Conservation (phyloP, 257 asterid species). For the Lantana camara region DNA sequence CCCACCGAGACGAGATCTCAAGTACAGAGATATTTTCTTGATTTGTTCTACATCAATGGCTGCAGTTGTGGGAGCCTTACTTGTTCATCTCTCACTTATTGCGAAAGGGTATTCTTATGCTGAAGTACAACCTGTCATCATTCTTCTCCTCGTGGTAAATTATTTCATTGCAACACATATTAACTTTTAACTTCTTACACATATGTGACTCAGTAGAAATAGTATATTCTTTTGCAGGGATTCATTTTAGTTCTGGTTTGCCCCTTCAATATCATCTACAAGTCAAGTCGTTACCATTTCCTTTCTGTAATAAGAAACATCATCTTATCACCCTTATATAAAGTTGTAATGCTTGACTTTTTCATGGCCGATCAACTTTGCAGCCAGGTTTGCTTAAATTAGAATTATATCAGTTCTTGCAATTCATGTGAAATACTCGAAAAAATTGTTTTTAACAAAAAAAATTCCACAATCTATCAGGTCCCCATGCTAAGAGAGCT, state of each 20-base stretch:
- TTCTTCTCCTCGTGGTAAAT: conserved; percentile 72
- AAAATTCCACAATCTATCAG: conserved; percentile 38
- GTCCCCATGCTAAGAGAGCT: conserved; percentile 83
- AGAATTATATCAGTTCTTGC: not conserved
- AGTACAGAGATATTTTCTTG: conserved; percentile 75
- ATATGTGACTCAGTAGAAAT: not conserved
- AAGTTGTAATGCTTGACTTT: conserved; percentile 92
- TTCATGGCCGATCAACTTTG: conserved; percentile 99
- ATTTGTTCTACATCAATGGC: conserved; percentile 76
- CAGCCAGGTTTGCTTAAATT: conserved; percentile 71
- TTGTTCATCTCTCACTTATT: conserved; percentile 71
- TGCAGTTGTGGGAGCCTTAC: conserved; percentile 65
- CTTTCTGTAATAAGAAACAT: conserved; percentile 73
- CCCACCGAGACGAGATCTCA: conserved; percentile 64
- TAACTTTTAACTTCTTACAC: too few relatives aligned
- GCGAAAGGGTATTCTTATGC: conserved; percentile 68
- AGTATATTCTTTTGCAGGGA: conserved; percentile 35
- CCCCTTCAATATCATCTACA: conserved; percentile 79
- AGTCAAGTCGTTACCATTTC: conserved; percentile 78
- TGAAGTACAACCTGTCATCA: conserved; percentile 75
- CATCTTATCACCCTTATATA: conserved; percentile 75
- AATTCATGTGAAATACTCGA: not conserved
- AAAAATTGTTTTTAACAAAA: too few relatives aligned
- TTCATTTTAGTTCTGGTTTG: conserved; percentile 56
- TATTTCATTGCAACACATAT: too few relatives aligned